Percentiles rank a stretch among this genome's conserved stretches.
Evolutionary conservation across 2,329 filamentous ascomycete species (phyloP).

Genomic region (Colletotrichum lupini): DNA sequence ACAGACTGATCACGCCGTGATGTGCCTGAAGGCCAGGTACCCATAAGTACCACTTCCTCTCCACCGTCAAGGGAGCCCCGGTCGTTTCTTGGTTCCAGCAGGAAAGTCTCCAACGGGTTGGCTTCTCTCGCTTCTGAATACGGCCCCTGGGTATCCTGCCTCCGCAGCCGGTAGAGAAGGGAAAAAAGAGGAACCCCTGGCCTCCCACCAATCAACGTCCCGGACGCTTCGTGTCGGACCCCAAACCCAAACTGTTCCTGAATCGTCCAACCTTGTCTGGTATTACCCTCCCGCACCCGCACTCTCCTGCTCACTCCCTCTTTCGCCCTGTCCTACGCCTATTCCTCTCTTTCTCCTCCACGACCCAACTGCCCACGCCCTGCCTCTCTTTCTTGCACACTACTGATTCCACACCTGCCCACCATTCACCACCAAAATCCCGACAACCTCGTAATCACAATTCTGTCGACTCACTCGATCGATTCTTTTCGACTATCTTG

Average conservation of each 20-base stretch:
- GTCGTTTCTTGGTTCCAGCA: background rate
- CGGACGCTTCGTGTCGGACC: slow-evolving; percentile 31
- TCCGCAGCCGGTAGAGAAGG: slow-evolving; percentile 12
- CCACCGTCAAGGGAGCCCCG: background rate
- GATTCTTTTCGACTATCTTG: background rate
- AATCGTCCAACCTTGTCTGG: slow-evolving; percentile 36
- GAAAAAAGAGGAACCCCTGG: background rate
- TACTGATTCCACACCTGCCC: background rate
- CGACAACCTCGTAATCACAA: background rate
- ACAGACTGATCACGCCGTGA: background rate
- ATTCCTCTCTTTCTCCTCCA: slow-evolving; percentile 10
- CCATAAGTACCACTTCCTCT: background rate
- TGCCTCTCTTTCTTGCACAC: background rate
- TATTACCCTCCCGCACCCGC: slow-evolving; percentile 32
- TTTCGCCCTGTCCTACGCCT: slow-evolving; percentile 3
- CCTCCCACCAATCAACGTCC: slow-evolving; percentile 21
- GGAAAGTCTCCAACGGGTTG: slow-evolving; percentile 15
- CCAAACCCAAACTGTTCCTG: slow-evolving; percentile 36
- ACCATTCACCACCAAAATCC: background rate
- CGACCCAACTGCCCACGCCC: background rate
- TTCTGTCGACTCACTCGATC: background rate
- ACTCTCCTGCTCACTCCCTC: slow-evolving; percentile 14
- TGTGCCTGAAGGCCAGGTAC: background rate
- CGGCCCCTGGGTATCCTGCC: slow-evolving; percentile 12
- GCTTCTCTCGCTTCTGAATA: slow-evolving; percentile 16